Evolutionary conservation across 495 filamentous ascomycete species (phyloP).

Genomic region (Aspergillus steynii): DNA sequence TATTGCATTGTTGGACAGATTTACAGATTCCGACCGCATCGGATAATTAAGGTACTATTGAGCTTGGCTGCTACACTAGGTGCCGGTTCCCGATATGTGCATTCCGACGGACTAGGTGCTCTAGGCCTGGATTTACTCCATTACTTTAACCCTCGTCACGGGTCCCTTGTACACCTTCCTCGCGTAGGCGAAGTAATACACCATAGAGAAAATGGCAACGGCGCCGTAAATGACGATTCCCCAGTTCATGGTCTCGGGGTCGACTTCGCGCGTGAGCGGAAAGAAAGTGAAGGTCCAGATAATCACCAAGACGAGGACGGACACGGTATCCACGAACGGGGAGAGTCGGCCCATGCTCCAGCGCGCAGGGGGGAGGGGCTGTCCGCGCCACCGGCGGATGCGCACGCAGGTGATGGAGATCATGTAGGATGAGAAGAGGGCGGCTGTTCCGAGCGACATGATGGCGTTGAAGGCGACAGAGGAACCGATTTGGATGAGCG

Average conservation of each 20-base stretch:
- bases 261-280: slow-evolving; percentile 28
- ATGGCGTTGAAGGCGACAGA: slow-evolving; percentile 56
- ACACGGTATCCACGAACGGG: slow-evolving; percentile 12
- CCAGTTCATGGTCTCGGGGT: slow-evolving; percentile 43
- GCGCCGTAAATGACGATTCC: slow-evolving; percentile 37
- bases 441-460: slow-evolving; percentile 43
- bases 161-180: slow-evolving; percentile 6
- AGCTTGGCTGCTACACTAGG: too few species aligned
- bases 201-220: slow-evolving; percentile 28
- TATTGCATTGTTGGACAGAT: neutral
- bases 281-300: slow-evolving; percentile 43
- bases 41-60: too few species aligned
- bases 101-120: too few species aligned
- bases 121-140: neutral
- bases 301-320: slow-evolving; percentile 17
- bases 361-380: slow-evolving; percentile 36
- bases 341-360: slow-evolving; percentile 38
- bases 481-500: slow-evolving; percentile 62
- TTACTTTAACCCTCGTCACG: neutral
- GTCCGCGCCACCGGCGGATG: slow-evolving; percentile 32
- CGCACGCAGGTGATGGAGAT: slow-evolving; percentile 43
- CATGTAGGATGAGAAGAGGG: slow-evolving; percentile 45
- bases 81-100: too few species aligned
- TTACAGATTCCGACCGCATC: too few species aligned
- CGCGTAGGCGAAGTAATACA: slow-evolving; percentile 21